Percentiles rank a stretch among this genome's conserved stretches.
phyloP scores from a whole-genome alignment of 73 alveolate genomes.

The Paramecium tetraurelia region DNA sequence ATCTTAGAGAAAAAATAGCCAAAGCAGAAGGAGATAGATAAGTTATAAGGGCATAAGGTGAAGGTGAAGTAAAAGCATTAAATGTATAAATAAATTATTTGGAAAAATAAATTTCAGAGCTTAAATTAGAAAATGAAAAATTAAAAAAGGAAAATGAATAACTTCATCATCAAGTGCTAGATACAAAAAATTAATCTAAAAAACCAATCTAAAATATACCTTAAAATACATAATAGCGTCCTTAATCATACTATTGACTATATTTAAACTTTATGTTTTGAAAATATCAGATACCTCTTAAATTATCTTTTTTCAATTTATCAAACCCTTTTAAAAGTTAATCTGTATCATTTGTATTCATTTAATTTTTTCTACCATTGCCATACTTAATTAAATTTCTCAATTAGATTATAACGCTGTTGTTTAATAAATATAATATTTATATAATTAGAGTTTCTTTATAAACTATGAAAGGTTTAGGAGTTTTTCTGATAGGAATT shows the following conservation, averaged over 20 bases:
- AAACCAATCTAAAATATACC: neutral
- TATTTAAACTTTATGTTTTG: neutral
- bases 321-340: neutral
- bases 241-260: neutral
- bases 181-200: neutral
- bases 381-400: too few species aligned
- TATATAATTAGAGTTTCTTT: neutral
- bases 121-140: neutral
- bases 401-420: too few species aligned
- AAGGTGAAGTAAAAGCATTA: neutral
- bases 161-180: neutral
- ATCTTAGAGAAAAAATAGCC: neutral
- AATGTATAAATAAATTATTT: neutral
- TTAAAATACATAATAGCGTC: neutral
- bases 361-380: neutral
- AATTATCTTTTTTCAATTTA: neutral
- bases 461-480: slow-evolving; percentile 12
- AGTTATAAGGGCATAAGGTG: neutral
- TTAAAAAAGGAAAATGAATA: neutral
- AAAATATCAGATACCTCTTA: neutral
- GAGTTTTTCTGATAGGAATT: slow-evolving; percentile 2
- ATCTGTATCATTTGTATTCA: neutral
- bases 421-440: neutral
- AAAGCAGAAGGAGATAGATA: neutral
- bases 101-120: neutral